Base-by-base conservation (phyloP, 306 rosid species). In the Lupinus albus region DNA sequence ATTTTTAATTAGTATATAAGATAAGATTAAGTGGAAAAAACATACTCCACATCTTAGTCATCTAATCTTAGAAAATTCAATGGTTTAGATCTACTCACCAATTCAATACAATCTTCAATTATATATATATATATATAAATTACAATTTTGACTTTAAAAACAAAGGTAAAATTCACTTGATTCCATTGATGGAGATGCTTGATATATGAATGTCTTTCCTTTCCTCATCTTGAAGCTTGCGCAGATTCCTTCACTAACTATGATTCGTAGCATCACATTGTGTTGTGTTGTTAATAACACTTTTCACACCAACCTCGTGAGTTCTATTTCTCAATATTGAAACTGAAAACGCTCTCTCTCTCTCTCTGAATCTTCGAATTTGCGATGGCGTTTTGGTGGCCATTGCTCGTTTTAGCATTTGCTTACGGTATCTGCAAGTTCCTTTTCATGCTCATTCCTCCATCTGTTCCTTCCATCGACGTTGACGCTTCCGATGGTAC, bases 401-500 rank as follows among this genome's bases (percentile, higher is more conserved):
- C 91, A 42, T 72, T 86, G 59, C 11, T 91, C 58, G 91, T 91
- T 78, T 65, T 91, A 20, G 97, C 83, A 12, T 66, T 86, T 52
- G 88, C 91, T 57, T 86, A 86, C 78, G 94, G 84, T 48, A 57
- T 91, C 63, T 82, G 91, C 52, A 82, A 83, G 76, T 86, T 91
- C 74, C 89, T 91, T 56, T 71, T 88, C 73, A 85, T 88, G 96
- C 93, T 91, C 49, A 86, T 86, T 72, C 96, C 97, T 74, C 88
- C 80, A 1, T 83, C 80, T 63, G 87, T 91, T 73, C 95, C 95
- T 63, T 86, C 93, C 56, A 86, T 91, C 63, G 93, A 91, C 30
- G 93, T 91, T 58, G 97, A 91, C 66, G 81, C 87, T 47, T 91
- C 96, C 53, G 97, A 88, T 8, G 93, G 97, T 91, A 80, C 74